Evolutionary conservation across 345 rosid genomes (phyloP), one percentile per base, ranked within the genome.

Genomic region (Eucalyptus camaldulensis): DNA sequence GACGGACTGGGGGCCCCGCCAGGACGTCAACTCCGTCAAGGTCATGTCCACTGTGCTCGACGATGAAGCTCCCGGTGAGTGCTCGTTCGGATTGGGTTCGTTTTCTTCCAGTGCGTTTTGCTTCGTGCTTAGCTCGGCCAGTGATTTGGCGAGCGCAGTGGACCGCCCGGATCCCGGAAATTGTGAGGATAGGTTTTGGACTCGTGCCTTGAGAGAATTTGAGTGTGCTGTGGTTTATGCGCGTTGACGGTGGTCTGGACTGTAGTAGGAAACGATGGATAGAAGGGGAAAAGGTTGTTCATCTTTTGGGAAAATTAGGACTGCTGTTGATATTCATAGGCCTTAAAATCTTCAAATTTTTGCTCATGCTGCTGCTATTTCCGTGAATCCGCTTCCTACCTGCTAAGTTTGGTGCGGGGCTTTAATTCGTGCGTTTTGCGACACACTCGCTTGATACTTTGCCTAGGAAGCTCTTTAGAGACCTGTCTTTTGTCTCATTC

Each of bases 1-100:
- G 99, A 95, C 97, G 12, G 94, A 93, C 2, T 96, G 99, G 97
- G 98, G 96, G 13, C 99, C 96, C 10, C 89, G 86, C 45, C 99
- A 96, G 87, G 99, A 96, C 86, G 86, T 89, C 8, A 94, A 95
- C 88, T 95, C 96, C 60, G 54, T 94, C 88, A 86, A 87, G 27
- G 95, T 94, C 89, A 95, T 96, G 97, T 95, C 96, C 86, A 9
- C 91, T 85, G 94, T 95, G 54, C 96, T 96, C 90, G 95, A 96
- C 87, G 56, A 76, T 86, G 96, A 96, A 92, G 53, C 91, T 56
- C 98, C 96, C 87, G 97, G 98, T 95, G 37, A 58, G 19, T 40
- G 85, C 45, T 72, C 0, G 81, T 76, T 40, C 7, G 29, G 43
- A 40, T 76, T 0, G 45, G 12, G 81, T 37, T 72, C 81, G 45